Base-by-base conservation (phyloP, 140 eudicot genomes). In the Erigeron philadelphicus region DNA sequence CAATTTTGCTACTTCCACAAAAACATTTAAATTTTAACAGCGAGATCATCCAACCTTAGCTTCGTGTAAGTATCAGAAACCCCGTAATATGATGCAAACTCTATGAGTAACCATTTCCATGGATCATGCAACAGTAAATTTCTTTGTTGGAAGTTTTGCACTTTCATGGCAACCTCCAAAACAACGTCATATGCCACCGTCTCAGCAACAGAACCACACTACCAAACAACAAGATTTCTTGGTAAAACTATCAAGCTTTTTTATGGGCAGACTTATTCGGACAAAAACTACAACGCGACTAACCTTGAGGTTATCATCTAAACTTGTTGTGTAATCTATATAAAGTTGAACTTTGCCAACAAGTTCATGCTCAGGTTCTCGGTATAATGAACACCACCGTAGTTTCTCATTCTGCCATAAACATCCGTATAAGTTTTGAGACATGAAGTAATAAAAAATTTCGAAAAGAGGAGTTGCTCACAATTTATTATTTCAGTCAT, bases 141-240 rank as follows among this genome's bases (percentile, higher is more conserved):
- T 59, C 93, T 81, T 71, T 83, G 94, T 61, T 81, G 95, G 67
- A 89, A 87, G 56, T 80, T 82, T 70, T 89, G 91, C 25, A 76
- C 86, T 76, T 81, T 88, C 96, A 88, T 83, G 23, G 94, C 93
- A 77, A 86, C 84, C 75, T 85, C 94, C 64, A 88, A 31, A 61
- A 75, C 94, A 40, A 88, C 71, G 72, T 89, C 96, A 61, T 86
- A 89, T 9, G 96, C 96, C 53, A 89, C 91, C 2, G 96, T 89
- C 75, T 89, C 96, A 11, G 96, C 96, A 79, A 89, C 95, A 25
- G 95, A 89, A 50, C 96, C 96, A 38, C 95, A 89, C 96, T 89
- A 74, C 17, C 19, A 71, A 76, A 68, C 46, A 60, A 70, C 15
- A 43, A 68, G 19, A 42, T 18, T 56, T 40, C 52, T 18, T 46